These are phyloP conservation scores for Ophiosphaerella herpotricha DNA, from an alignment of 2,329 filamentous ascomycete species.

Conservation along the genomic window DNA sequence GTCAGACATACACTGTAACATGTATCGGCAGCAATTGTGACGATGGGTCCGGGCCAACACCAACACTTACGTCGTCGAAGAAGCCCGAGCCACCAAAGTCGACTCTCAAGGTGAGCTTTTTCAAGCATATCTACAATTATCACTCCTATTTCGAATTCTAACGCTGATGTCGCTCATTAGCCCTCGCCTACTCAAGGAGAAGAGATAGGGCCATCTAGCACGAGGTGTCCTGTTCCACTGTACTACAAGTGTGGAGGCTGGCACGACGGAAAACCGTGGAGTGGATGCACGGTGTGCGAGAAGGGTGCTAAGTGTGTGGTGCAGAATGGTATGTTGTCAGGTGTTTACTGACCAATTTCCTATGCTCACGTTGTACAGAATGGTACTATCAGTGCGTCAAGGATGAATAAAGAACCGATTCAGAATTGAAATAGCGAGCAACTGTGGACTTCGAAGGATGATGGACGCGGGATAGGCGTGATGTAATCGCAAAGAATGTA, in stretches of 20 bases:
- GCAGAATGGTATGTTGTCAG: conserved; percentile 32
- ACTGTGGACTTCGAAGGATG: not conserved
- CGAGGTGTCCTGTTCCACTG: conserved; percentile 35
- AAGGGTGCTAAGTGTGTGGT: conserved; percentile 28
- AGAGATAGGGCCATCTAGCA: conserved; percentile 33
- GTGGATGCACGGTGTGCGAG: conserved; percentile 33
- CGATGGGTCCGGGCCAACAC: conserved; percentile 12
- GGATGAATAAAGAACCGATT: conserved; percentile 9
- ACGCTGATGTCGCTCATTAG: conserved; percentile 9
- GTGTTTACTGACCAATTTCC: too few relatives aligned
- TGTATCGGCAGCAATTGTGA: conserved; percentile 25
- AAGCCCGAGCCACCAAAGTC: conserved; percentile 8
- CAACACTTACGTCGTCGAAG: conserved; percentile 11
- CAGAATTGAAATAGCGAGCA: not conserved
- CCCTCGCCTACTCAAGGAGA: conserved; percentile 13
- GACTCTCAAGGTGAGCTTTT: conserved; percentile 6
- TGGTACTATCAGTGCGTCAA: conserved; percentile 37
- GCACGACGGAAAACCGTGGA: conserved; percentile 30
- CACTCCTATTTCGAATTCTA: not conserved
- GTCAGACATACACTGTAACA: conserved; percentile 35
- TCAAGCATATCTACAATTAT: not conserved
- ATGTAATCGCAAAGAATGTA: too few relatives aligned
- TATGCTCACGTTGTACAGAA: conserved; percentile 20
- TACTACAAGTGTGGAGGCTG: conserved; percentile 40
- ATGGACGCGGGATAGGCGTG: too few relatives aligned